phyloP scores from a whole-genome alignment of 805 yeast genomes.

The Saccharomycopsis microspora region DNA sequence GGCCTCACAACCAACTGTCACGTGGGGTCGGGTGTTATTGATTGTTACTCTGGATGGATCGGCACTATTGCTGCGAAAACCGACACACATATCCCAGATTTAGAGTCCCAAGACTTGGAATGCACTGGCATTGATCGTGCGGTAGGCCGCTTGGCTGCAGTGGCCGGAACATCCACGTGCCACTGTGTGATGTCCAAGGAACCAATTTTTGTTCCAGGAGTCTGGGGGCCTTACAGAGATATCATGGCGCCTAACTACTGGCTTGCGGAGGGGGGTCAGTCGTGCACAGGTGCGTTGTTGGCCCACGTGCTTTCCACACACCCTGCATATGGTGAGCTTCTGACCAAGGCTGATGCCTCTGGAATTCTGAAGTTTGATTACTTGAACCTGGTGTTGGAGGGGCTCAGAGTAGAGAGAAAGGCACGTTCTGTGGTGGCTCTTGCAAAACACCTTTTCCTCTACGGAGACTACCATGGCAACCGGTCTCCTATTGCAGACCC shows the following conservation, averaged over 20 bases:
- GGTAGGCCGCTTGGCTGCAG: conserved; percentile 87
- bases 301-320: conserved; percentile 83
- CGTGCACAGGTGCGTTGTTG: conserved; percentile 89
- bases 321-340: conserved; percentile 73
- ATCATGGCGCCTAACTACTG: conserved; percentile 83
- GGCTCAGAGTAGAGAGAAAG: conserved; percentile 42
- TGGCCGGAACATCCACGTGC: conserved; percentile 97
- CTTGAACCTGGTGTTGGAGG: conserved; percentile 65
- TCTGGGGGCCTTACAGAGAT: conserved; percentile 98
- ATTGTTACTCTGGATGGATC: conserved; percentile 98
- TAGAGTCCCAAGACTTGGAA: conserved; percentile 37
- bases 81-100: conserved; percentile 41
- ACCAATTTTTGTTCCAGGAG: conserved; percentile 87
- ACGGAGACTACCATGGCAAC: conserved; percentile 95
- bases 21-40: conserved; percentile 94
- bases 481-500: conserved; percentile 97
- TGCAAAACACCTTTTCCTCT: conserved; percentile 79
- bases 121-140: conserved; percentile 41
- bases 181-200: conserved; percentile 80
- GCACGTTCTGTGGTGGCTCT: conserved; percentile 67
- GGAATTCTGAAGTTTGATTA: conserved; percentile 71
- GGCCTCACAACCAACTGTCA: conserved; percentile 72
- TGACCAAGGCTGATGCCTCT: conserved; percentile 54
- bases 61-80: conserved; percentile 94
- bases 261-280: conserved; percentile 99